phyloP scores from a whole-genome alignment of 2,329 filamentous ascomycete genomes.

The Cladosporium sp. region DNA sequence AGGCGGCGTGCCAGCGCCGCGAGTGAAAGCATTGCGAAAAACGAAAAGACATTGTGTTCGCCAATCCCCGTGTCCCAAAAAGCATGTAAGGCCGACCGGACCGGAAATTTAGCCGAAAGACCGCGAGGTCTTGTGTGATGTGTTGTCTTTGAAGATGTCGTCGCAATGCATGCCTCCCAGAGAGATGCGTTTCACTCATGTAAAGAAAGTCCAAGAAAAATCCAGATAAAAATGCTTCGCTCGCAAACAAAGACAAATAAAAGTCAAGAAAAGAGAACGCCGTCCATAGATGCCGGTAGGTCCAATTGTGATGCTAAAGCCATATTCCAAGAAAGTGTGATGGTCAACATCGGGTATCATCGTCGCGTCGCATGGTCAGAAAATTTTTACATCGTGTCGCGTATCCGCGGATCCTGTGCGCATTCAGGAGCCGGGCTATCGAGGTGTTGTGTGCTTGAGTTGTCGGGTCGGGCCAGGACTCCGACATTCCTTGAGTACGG shows the following conservation, averaged over 20 bases:
- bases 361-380: conserved; percentile 39
- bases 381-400: conserved; percentile 36
- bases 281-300: conserved; percentile 48
- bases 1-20: conserved; percentile 9
- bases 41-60: conserved; percentile 1
- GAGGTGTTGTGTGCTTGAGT: conserved; percentile 17
- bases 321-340: conserved; percentile 21
- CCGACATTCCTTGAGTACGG: conserved; percentile 27
- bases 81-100: conserved; percentile 9
- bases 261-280: conserved; percentile 42
- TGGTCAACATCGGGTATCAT: conserved; percentile 38
- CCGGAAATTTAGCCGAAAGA: conserved; percentile 4
- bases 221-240: conserved; percentile 13
- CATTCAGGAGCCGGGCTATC: conserved; percentile 29
- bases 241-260: conserved; percentile 25
- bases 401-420: conserved; percentile 39
- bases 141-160: conserved; percentile 6
- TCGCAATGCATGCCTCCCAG: conserved; percentile 14
- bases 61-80: neutral
- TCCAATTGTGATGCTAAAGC: conserved; percentile 22
- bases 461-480: conserved; percentile 42
- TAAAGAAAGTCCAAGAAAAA: conserved; percentile 14
- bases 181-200: conserved; percentile 14
- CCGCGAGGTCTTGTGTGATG: conserved; percentile 10
- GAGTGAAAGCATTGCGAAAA: conserved; percentile 10